Conservation (phyloP, 2,329 filamentous ascomycete genomes). For the Apiospora kogelbergensis region DNA sequence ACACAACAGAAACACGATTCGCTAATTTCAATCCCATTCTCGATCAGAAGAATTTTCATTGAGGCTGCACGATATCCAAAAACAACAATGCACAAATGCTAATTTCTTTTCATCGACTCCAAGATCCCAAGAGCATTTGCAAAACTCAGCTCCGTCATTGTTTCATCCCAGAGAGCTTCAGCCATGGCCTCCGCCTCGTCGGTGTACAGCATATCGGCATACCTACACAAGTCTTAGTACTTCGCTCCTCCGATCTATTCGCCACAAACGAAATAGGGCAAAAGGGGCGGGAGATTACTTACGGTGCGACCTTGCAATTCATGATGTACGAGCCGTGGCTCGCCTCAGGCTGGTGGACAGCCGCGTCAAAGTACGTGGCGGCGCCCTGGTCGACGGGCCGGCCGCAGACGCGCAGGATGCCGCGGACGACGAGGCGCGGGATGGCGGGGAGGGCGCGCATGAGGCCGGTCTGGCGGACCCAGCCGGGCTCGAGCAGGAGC, state of each 20-base stretch:
- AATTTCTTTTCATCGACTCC: not conserved
- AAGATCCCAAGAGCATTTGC: slow-evolving; percentile 9
- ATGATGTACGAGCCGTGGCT: slow-evolving; percentile 6
- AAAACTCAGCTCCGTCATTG: slow-evolving; percentile 28
- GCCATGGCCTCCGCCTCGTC: slow-evolving; percentile 18
- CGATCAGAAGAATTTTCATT: no score
- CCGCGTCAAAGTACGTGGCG: slow-evolving; percentile 10
- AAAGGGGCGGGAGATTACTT: no score
- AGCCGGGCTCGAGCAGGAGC: slow-evolving; percentile 21
- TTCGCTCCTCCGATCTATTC: no score
- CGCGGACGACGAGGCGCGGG: not conserved
- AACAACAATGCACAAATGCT: no score
- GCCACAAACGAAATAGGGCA: no score
- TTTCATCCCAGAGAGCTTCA: slow-evolving; percentile 29
- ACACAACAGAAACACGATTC: no score
- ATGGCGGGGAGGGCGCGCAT: slow-evolving; percentile 6
- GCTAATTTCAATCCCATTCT: no score
- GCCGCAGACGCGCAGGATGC: not conserved
- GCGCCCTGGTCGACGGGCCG: slow-evolving; percentile 7
- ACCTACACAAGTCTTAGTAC: slow-evolving; percentile 22
- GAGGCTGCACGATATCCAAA: no score
- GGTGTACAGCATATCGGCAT: slow-evolving; percentile 22
- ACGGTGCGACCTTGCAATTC: slow-evolving; percentile 11
- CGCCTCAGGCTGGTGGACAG: not conserved
- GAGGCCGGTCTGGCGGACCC: slow-evolving; percentile 18